Conservation (phyloP, 192 early-diverging fungal genomes). For the Podila minutissima region DNA sequence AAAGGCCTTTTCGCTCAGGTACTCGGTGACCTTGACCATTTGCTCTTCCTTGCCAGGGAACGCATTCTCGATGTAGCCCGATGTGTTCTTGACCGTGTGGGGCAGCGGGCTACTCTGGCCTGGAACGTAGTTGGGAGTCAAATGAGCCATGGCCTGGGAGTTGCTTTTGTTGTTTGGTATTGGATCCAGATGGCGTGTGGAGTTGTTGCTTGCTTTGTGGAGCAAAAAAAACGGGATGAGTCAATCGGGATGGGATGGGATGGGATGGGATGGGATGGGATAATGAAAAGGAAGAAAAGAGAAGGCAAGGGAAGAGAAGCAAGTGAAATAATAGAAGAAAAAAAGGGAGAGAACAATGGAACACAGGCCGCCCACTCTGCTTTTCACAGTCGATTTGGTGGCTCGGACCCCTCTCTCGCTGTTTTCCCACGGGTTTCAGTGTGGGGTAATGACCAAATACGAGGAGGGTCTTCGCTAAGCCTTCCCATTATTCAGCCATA, state of each 20-base stretch:
- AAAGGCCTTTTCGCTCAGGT: slow-evolving; percentile 87
- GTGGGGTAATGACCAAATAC: no score
- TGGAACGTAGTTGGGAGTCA: slow-evolving; percentile 16
- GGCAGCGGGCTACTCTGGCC: slow-evolving; percentile 28
- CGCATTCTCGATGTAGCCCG: slow-evolving; percentile 83
- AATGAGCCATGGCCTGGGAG: slow-evolving; percentile 14
- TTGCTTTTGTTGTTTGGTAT: not conserved
- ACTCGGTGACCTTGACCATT: slow-evolving; percentile 84
- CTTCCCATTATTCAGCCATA: not conserved
- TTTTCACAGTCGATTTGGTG: not conserved
- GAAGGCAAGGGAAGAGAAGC: not conserved
- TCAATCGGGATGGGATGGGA: not conserved
- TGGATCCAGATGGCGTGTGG: not conserved
- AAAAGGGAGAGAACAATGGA: not conserved
- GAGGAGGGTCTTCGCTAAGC: no score
- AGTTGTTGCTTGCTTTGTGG: not conserved
- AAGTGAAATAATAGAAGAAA: not conserved
- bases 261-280: not conserved
- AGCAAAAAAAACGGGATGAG: not conserved
- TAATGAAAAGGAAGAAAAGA: not conserved
- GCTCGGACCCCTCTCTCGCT: not conserved
- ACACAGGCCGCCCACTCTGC: not conserved
- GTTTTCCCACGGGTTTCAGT: not conserved
- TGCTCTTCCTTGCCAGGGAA: slow-evolving; percentile 95
- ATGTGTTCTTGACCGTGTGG: slow-evolving; percentile 53